A percentile compares a stretch with the other conserved stretches of the same genome.
Evolutionary conservation across 2,329 filamentous ascomycete species (phyloP).

Genomic region (Atkinsonella texensis): DNA sequence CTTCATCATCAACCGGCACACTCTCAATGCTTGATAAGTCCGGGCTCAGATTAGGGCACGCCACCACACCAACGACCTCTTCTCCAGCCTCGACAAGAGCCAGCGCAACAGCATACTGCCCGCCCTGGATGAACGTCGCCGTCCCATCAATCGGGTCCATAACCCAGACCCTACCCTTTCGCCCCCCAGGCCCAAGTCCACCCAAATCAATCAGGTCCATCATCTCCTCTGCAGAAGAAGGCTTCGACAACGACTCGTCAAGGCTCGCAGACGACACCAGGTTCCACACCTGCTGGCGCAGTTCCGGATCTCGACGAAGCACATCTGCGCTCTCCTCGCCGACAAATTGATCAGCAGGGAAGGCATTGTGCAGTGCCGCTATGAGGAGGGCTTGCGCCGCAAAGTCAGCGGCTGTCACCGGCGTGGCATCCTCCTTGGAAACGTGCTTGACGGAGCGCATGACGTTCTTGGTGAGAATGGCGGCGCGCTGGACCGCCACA

Average conservation of each 20-base stretch:
- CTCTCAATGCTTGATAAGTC: neutral
- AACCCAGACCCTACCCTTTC: slow-evolving; percentile 37
- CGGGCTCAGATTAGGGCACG: slow-evolving; percentile 25
- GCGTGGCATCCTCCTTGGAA: slow-evolving; percentile 40
- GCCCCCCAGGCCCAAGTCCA: slow-evolving; percentile 25
- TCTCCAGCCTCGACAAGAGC: slow-evolving; percentile 37
- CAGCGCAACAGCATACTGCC: slow-evolving; percentile 47
- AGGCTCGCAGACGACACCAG: slow-evolving; percentile 24
- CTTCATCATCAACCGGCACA: neutral
- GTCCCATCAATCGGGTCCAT: slow-evolving; percentile 52
- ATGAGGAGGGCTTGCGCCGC: slow-evolving; percentile 45
- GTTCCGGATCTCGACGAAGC: slow-evolving; percentile 28
- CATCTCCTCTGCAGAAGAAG: slow-evolving; percentile 30
- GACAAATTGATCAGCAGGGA: slow-evolving; percentile 39
- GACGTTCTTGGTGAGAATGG: neutral
- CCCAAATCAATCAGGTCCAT: slow-evolving; percentile 43
- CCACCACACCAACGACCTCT: slow-evolving; percentile 39
- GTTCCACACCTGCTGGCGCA: slow-evolving; percentile 36
- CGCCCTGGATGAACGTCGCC: slow-evolving; percentile 39
- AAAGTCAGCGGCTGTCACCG: slow-evolving; percentile 48
- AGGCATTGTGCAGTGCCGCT: slow-evolving; percentile 34
- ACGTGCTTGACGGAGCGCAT: neutral
- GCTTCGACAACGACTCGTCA: slow-evolving; percentile 16
- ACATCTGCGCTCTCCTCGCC: slow-evolving; percentile 43
- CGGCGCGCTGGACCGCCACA: neutral